phyloP scores from a whole-genome alignment of 176 grass and related monocot species.

The Lolium multiflorum region DNA sequence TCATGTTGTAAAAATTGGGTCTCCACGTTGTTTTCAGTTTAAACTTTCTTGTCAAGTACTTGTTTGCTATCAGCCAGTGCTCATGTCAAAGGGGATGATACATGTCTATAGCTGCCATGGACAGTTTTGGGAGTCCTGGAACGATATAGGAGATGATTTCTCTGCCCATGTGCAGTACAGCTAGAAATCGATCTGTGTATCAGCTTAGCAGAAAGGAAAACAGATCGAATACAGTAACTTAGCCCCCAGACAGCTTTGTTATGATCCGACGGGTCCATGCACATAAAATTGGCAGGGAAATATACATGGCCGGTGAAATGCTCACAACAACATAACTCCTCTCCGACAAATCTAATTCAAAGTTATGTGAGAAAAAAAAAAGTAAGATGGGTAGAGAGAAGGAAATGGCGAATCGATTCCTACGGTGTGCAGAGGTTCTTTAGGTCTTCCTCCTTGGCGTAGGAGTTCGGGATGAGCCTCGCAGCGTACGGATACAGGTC shows the following conservation, averaged over 20 bases:
- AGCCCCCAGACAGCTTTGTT: constrained; percentile 39
- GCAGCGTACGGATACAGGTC: constrained; percentile 80
- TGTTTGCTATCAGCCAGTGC: no score
- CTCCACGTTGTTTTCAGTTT: no score
- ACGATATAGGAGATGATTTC: background rate
- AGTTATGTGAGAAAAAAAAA: constrained; percentile 33
- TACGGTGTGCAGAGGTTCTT: constrained; percentile 90
- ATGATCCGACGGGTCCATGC: constrained; percentile 31
- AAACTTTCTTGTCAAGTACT: no score
- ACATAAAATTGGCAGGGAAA: constrained; percentile 35
- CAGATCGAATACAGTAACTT: background rate
- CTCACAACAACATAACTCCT: constrained; percentile 32
- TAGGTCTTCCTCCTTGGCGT: constrained; percentile 86
- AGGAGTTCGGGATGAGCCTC: constrained; percentile 80
- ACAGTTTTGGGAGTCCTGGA: background rate
- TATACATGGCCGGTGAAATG: constrained; percentile 40
- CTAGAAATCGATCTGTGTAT: background rate
- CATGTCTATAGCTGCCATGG: background rate
- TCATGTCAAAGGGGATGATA: no score
- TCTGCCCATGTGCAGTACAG: background rate
- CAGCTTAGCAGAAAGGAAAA: constrained; percentile 22
- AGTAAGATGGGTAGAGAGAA: background rate
- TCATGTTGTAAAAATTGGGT: no score
- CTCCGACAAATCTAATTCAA: constrained; percentile 51
- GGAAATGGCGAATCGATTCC: background rate